These are phyloP conservation scores for Stephania japonica DNA, from an alignment of 164 flowering plant species.

Conservation along the genomic window DNA sequence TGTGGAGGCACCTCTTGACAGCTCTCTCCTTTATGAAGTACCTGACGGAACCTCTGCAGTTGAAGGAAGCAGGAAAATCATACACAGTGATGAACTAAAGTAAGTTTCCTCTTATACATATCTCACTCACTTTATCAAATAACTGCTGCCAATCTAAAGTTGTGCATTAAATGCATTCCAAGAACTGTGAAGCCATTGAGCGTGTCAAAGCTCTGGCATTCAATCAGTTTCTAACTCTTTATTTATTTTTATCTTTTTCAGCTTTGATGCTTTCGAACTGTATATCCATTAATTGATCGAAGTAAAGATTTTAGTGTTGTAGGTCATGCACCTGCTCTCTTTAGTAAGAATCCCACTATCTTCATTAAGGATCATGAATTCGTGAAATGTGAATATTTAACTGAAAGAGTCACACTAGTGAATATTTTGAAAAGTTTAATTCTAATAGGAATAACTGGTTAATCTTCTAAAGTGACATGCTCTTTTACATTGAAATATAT, in stretches of 20 bases:
- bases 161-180: neutral
- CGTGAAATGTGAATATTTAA: neutral
- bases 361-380: too few relatives aligned
- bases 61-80: conserved; percentile 73
- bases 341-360: neutral
- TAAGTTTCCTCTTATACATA: conserved; percentile 20
- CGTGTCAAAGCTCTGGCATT: too few relatives aligned
- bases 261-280: neutral
- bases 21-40: conserved; percentile 60
- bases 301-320: neutral
- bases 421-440: too few relatives aligned
- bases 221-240: too few relatives aligned
- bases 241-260: neutral
- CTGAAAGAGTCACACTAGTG: neutral
- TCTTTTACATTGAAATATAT: neutral
- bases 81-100: conserved; percentile 70
- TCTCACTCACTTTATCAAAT: neutral
- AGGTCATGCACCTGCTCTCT: neutral
- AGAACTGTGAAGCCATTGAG: neutral
- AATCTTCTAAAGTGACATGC: neutral
- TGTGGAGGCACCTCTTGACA: conserved; percentile 50
- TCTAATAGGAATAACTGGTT: too few relatives aligned
- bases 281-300: neutral
- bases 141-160: neutral
- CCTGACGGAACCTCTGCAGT: conserved; percentile 63